Evolutionary conservation across 495 filamentous ascomycete genomes (phyloP), one percentile per base, ranked within the genome.

Genomic region (Neurospora sp.): DNA sequence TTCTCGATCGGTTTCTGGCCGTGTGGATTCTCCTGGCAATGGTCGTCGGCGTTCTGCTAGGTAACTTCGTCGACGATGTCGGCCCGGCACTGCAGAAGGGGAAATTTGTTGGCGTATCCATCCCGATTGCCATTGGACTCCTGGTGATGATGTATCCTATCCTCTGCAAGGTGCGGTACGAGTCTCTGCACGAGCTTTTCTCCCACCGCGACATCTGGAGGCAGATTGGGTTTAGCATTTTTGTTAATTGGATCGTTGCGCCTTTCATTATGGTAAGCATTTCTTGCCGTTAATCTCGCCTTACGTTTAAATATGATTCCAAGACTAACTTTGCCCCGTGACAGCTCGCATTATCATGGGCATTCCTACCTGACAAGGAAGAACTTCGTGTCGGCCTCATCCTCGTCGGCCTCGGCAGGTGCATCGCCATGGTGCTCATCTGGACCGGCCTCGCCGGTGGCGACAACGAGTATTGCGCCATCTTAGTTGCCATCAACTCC

Each of bases 111-210:
- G 89, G 87, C 2, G 93, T 96, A 38, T 92, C 90, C 18, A 77
- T 94, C 8, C 93, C 93, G 0, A 95, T 96, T 66, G 93, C 93
- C 0, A 82, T 95, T 74, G 94, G 94, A 14, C 84, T 97, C 23
- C 86, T 97, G 9, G 88, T 96, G 38, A 97, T 97, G 93, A 97
- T 97, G 94, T 97, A 96, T 77, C 94, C 94, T 0, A 96, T 96
- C 74, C 85, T 97, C 27, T 96, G 94, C 88, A 97, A 97, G 81
- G 91, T 97, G n/a, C 88, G 89, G 41, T 96, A 88, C 81, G 95
- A 97, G 80, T 87, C 86, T 0, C 82, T 98, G 54, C 93, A 95
- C 80, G 85, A 87, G 9, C 80, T 93, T 20, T 89, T 97, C 74
- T 80, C 82, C 12, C 78, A 86, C 5, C 86, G 86, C 5, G 83